Conservation (phyloP, 108 stramenopile species). For the Pseudonitzschia delicatissima region DNA sequence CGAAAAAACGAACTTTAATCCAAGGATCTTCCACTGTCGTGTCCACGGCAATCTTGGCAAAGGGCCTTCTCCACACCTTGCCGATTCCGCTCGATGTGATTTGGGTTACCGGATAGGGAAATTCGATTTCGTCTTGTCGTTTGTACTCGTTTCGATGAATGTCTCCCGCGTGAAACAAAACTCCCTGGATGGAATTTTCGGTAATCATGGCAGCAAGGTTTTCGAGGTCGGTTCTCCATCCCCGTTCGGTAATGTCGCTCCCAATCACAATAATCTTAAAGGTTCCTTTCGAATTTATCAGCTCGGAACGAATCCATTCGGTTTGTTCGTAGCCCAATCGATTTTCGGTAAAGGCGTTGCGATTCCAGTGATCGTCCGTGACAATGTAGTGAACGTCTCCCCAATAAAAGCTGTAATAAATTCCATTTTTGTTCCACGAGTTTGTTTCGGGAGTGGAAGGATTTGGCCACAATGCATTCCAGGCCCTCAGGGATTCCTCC, state of each 20-base stretch:
- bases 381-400: constrained; percentile 32
- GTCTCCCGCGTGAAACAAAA: constrained; percentile 30
- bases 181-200: constrained; percentile 11
- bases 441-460: not conserved
- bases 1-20: constrained; percentile 21
- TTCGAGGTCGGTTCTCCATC: constrained; percentile 4
- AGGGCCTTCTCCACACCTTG: constrained; percentile 27
- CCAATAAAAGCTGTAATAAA: constrained; percentile 21
- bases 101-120: constrained; percentile 26
- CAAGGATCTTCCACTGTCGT: constrained; percentile 16
- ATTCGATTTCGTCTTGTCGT: not conserved
- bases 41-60: constrained; percentile 19
- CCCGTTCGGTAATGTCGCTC: constrained; percentile 21
- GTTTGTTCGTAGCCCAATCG: constrained; percentile 22
- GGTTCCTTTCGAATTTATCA: constrained; percentile 9
- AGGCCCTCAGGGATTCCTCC: constrained; percentile 19
- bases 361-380: constrained; percentile 30
- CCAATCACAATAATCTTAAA: constrained; percentile 33
- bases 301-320: constrained; percentile 13
- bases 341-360: constrained; percentile 1
- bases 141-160: constrained; percentile 39
- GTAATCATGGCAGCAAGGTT: constrained; percentile 19
- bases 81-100: constrained; percentile 29
- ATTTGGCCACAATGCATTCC: constrained; percentile 16
- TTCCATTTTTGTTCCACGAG: constrained; percentile 1